Evolutionary conservation across 805 yeast genomes (phyloP).

Genomic region (Lachancea quebecensis): DNA sequence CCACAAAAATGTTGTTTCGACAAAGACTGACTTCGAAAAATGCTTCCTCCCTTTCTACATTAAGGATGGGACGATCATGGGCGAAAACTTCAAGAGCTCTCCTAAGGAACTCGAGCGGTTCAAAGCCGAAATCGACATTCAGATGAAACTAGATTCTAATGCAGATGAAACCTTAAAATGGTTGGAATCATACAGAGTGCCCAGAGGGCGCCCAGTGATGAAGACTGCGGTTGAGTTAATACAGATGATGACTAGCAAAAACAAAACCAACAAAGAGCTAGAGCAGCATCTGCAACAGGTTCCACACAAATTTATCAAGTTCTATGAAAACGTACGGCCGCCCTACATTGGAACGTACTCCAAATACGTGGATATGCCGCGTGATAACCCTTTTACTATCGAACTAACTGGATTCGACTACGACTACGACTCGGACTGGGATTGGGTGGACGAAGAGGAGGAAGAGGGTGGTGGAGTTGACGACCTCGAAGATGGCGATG

Average conservation of each 20-base stretch:
- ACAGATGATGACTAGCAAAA: constrained; percentile 33
- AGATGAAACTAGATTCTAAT: not conserved
- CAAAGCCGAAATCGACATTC: constrained; percentile 17
- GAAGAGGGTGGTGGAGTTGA: constrained; percentile 47
- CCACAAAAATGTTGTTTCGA: constrained; percentile 16
- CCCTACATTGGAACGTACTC: constrained; percentile 51
- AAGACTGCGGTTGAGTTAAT: constrained; percentile 31
- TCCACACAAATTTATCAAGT: constrained; percentile 36
- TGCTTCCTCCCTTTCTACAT: constrained; percentile 34
- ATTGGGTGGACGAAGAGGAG: constrained; percentile 49
- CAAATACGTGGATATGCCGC: constrained; percentile 25
- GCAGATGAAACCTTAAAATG: constrained; percentile 13
- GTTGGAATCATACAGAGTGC: constrained; percentile 13
- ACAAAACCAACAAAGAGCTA: constrained; percentile 34
- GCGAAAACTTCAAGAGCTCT: constrained; percentile 8
- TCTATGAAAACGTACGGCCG: constrained; percentile 45
- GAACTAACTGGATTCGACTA: constrained; percentile 35
- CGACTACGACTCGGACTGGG: constrained; percentile 47
- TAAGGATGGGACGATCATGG: constrained; percentile 30
- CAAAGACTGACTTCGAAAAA: constrained; percentile 29
- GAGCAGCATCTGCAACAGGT: constrained; percentile 22
- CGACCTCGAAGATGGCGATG: constrained; percentile 51
- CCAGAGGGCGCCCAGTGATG: constrained; percentile 24
- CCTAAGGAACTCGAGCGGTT: not conserved
- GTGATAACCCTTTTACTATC: constrained; percentile 29